Conservation (phyloP, 192 early-diverging fungal species). For the Gaertneriomyces semiglobifer region DNA sequence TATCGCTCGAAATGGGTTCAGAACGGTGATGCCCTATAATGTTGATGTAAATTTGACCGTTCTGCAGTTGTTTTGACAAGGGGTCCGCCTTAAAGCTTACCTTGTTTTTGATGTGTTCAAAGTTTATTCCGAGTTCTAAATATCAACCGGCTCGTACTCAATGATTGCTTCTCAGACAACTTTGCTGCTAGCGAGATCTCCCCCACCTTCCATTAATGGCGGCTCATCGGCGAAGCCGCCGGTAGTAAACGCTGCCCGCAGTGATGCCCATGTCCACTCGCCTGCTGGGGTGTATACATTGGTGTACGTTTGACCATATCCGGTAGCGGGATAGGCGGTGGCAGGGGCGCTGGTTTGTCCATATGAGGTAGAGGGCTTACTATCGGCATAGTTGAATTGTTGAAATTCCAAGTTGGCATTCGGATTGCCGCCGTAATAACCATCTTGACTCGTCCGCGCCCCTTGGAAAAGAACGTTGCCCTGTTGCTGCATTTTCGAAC, state of each 20-base stretch:
- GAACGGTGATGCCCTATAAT: conserved; percentile 67
- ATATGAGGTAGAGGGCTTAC: neutral
- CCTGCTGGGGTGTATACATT: conserved; percentile 9
- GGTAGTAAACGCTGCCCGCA: conserved; percentile 81
- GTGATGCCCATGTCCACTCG: conserved; percentile 24
- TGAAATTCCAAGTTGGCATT: conserved; percentile 28
- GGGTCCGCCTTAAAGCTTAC: conserved; percentile 22
- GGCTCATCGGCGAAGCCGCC: conserved; percentile 91
- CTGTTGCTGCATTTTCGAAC: neutral
- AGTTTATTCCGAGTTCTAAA: conserved; percentile 90
- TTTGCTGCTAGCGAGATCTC: too few species aligned
- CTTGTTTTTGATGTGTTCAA: conserved; percentile 85
- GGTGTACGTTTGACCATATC: neutral
- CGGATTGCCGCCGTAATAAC: conserved; percentile 13
- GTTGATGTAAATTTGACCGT: neutral
- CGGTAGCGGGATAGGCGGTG: conserved; percentile 1
- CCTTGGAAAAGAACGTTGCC: conserved; percentile 26
- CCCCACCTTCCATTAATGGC: conserved; percentile 80
- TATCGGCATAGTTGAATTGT: conserved; percentile 28
- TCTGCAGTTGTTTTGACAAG: neutral
- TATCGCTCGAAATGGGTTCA: conserved; percentile 67
- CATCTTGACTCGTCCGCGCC: neutral
- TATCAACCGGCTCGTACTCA: too few species aligned
- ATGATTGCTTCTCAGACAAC: too few species aligned
- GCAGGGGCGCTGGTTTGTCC: neutral